Evolutionary conservation across 2,329 filamentous ascomycete species (phyloP).

Genomic region (Colletotrichum agaves): DNA sequence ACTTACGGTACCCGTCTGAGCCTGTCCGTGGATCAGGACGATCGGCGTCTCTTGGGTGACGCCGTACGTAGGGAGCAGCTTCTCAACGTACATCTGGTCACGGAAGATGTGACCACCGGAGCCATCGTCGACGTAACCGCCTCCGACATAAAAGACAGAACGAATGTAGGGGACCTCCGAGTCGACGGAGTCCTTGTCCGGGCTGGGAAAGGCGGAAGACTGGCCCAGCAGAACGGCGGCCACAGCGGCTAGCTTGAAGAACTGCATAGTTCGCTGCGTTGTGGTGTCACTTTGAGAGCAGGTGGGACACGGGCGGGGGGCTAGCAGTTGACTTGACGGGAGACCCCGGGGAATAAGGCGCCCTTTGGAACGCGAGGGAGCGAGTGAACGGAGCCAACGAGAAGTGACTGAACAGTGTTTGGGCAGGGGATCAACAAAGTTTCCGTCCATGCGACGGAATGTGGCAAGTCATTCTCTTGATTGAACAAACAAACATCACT

Average conservation of each 20-base stretch:
- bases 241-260: conserved; percentile 25
- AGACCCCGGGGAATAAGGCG: too few species aligned
- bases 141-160: conserved; percentile 51
- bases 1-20: conserved; percentile 53
- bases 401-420: conserved; percentile 20
- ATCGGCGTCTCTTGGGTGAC: conserved; percentile 46
- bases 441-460: conserved; percentile 3
- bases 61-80: conserved; percentile 49
- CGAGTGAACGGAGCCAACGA: conserved; percentile 19
- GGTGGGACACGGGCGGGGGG: neutral
- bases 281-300: conserved; percentile 2
- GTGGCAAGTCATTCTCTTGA: conserved; percentile 32
- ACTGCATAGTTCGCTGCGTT: conserved; percentile 29
- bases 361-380: conserved; percentile 2
- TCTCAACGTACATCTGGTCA: conserved; percentile 66
- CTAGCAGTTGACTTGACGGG: neutral
- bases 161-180: conserved; percentile 41
- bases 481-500: conserved; percentile 24
- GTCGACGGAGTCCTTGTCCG: conserved; percentile 3
- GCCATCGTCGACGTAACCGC: conserved; percentile 46
- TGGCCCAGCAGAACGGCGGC: conserved; percentile 30
- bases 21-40: conserved; percentile 56
- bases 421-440: conserved; percentile 28
- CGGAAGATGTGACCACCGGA: conserved; percentile 45
- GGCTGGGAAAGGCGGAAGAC: conserved; percentile 16